Evolutionary conservation across 805 yeast genomes (phyloP), one percentile per base, ranked within the genome.

Genomic region (Candida dajiaensis): DNA sequence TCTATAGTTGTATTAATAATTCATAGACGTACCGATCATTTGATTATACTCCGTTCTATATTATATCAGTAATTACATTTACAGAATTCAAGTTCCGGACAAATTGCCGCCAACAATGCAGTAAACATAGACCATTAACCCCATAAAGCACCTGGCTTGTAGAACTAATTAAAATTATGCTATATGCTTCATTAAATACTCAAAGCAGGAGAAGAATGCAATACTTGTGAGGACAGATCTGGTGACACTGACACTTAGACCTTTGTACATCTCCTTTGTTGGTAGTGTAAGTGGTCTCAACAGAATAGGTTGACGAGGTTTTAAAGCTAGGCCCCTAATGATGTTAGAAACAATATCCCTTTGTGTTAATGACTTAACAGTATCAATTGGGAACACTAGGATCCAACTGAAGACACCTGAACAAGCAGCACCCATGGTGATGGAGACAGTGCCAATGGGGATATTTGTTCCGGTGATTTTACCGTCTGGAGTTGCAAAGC

Each of bases 381-480:
- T 88, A 62, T 88, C 96, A 11, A 88, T 61, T 4, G 96, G 95
- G 66, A 84, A 89, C 4, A 87, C 81, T 1, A 80, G 63, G 2
- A 80, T 65, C 95, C 95, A 87, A 43, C 89, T 74, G 16, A 83
- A 65, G 16, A 83, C 75, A 3, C 96, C 96, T 4, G 94, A 78
- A 21, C 81, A 51, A 0, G 89, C 95, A n/a, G 95, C 96, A 0
- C 92, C 85, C 2, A 81, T 31, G 3, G 83, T 80, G 20, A 82
- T 71, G 9, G 80, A 68, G 6, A 73, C 26, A 2, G 81, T 69
- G 28, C 65, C 59, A 37, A 67, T 46, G 19, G 62, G 62, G 22
- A 57, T 53, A 19, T 45, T 43, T 54, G 66, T 47, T 56, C 70
- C 43, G 67, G 57, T 15, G 57, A 54, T 45, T 61, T 70, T 46